Evolutionary conservation across 75 land plant species (phyloP).

Genomic region (Larix kaempferi): DNA sequence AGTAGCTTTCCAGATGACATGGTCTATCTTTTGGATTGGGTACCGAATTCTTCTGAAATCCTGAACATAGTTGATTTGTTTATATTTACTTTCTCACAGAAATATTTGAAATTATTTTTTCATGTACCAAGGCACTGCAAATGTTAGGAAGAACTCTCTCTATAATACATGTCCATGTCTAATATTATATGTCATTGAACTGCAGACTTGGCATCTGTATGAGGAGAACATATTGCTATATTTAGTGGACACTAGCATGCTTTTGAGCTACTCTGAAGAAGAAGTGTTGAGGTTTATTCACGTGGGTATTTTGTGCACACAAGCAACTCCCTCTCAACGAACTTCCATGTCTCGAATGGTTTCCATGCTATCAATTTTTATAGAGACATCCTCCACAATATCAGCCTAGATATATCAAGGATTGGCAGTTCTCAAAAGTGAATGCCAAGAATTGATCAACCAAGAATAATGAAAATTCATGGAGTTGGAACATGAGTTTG

Average conservation of each 20-base stretch:
- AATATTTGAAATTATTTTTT: background rate
- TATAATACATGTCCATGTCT: background rate
- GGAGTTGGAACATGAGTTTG: background rate
- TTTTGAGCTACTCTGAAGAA: slow-evolving; percentile 12
- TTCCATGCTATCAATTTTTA: slow-evolving; percentile 12
- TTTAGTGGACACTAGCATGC: slow-evolving; percentile 6
- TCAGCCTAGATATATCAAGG: background rate
- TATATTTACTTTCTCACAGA: background rate
- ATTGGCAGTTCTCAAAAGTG: background rate
- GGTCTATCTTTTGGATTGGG: slow-evolving; percentile 7
- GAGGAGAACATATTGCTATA: slow-evolving; percentile 20
- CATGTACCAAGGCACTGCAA: background rate
- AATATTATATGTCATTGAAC: background rate
- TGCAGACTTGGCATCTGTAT: slow-evolving; percentile 23
- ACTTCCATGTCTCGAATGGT: slow-evolving; percentile 23
- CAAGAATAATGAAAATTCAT: background rate
- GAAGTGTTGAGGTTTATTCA: slow-evolving; percentile 15
- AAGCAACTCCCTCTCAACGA: slow-evolving; percentile 12
- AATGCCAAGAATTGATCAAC: too few species aligned
- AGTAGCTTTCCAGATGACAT: background rate
- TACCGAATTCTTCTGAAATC: background rate
- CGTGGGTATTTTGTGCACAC: slow-evolving; percentile 23
- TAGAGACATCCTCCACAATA: background rate
- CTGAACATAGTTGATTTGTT: background rate
- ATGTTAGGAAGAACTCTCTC: background rate